Conservation (phyloP, 306 rosid species). For the Erythrophleum fordii region DNA sequence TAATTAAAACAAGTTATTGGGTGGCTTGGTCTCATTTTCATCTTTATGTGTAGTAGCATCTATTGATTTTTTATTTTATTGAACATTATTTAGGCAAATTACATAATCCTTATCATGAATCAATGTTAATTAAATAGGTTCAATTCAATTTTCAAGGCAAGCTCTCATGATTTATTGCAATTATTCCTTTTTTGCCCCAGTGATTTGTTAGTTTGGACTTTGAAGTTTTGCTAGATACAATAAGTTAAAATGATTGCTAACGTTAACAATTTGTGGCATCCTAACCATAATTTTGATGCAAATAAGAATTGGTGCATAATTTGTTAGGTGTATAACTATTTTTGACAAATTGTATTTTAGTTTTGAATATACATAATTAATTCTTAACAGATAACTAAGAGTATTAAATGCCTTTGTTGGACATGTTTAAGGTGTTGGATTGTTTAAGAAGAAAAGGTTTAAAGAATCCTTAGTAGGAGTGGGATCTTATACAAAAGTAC, state of each 20-base stretch:
- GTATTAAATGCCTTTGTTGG: constrained; percentile 8
- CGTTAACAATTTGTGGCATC: background rate
- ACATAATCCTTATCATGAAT: too few species aligned
- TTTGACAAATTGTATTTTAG: background rate
- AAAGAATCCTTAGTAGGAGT: constrained; percentile 92
- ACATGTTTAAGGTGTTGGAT: constrained; percentile 76
- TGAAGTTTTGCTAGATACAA: background rate
- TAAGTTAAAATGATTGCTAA: background rate
- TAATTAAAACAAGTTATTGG: too few species aligned
- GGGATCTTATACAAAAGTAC: constrained; percentile 38
- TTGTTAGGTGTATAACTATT: background rate
- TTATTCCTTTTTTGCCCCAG: background rate
- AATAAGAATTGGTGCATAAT: background rate
- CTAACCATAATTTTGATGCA: background rate
- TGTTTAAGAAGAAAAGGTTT: constrained; percentile 86
- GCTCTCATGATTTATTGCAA: background rate
- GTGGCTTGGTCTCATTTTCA: too few species aligned
- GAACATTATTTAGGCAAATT: too few species aligned
- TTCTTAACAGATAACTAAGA: background rate
- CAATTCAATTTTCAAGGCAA: background rate
- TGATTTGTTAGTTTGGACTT: background rate
- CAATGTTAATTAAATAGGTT: too few species aligned
- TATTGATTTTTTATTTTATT: too few species aligned
- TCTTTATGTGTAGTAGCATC: too few species aligned
- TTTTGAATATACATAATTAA: background rate